Evolutionary conservation across 2,329 filamentous ascomycete genomes (phyloP), one percentile per base, ranked within the genome.

Genomic region (Beauveria pseudobassiana): DNA sequence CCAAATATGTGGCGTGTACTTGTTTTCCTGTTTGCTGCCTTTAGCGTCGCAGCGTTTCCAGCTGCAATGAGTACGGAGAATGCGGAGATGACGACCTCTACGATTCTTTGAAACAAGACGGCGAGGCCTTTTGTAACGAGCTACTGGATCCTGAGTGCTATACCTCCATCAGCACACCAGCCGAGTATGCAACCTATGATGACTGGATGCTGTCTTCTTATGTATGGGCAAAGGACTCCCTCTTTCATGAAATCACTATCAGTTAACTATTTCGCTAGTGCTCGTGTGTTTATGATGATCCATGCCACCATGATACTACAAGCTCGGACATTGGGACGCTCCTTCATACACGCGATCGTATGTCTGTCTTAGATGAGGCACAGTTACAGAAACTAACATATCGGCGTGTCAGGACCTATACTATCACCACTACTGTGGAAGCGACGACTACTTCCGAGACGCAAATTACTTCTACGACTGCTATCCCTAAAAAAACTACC

Each of bases 81-180:
- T 74, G 72, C 59, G 65, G 66, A 1, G 66, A 62, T 3, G 72
- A 74, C 54, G 63, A 64, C 3, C 67, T 74, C 10, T 74, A 71
- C 58, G 69, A 68, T 1, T 72, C 72, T 0, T 67, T 74, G 8
- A 49, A 64, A 6, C 59, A 62, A 26, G 62, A 70, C n/a, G 71
- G 69, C 0, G 59, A 63, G 28, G 57, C 64, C 0, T 74, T 73
- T 38, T 74, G 72, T 59, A 70, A 68, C 1, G 67, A 65, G 63
- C 59, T 74, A 22, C 48, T 74, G 6, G 68, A 69, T 22, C 61
- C 48, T 26, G 57, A 56, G 12, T 61, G 62, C 16, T 67, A 66
- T 40, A 61, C 64, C 4, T 50, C 58, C 22, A 55, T 62, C n/a
- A 52, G 55, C 9, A 73, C 69, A 12, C 72, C 72, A 28, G 62